Conservation (phyloP, 176 grass and related monocot species). For the Elaeis guineensis region DNA sequence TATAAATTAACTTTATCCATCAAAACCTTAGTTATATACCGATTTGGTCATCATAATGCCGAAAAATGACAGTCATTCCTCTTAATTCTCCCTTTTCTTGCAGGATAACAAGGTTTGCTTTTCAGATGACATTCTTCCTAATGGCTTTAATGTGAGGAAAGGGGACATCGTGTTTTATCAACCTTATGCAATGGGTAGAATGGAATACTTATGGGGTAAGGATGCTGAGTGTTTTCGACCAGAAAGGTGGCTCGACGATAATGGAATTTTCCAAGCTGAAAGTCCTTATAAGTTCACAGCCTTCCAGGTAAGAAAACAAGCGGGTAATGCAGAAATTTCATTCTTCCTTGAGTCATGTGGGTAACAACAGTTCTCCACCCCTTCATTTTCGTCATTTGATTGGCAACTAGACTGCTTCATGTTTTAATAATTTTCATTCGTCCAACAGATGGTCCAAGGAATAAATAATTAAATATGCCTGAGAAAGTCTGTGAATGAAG, state of each 20-base stretch:
- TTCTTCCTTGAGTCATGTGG: too few relatives aligned
- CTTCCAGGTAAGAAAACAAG: slow-evolving; percentile 32
- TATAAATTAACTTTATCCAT: too few relatives aligned
- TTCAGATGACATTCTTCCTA: slow-evolving; percentile 36
- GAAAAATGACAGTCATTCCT: neutral
- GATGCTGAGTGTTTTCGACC: slow-evolving; percentile 47
- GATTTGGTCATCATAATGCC: too few relatives aligned
- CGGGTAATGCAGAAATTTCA: neutral
- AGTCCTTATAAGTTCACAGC: slow-evolving; percentile 68
- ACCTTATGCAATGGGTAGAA: slow-evolving; percentile 62
- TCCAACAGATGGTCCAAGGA: too few relatives aligned
- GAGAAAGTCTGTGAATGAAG: too few relatives aligned
- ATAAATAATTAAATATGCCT: too few relatives aligned
- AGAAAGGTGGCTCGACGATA: slow-evolving; percentile 48
- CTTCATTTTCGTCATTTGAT: too few relatives aligned
- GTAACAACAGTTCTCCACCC: too few relatives aligned
- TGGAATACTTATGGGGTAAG: slow-evolving; percentile 54
- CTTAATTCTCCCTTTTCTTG: neutral
- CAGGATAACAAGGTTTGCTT: slow-evolving; percentile 69
- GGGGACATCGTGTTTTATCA: slow-evolving; percentile 54
- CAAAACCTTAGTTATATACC: too few relatives aligned
- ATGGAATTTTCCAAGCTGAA: slow-evolving; percentile 29
- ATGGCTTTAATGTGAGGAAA: slow-evolving; percentile 41
- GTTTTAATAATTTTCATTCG: too few relatives aligned
- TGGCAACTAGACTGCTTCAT: too few relatives aligned